These are phyloP conservation scores for Cyclostephanos tholiformis DNA, from an alignment of 108 stramenopile genomes.

Conservation along the genomic window DNA sequence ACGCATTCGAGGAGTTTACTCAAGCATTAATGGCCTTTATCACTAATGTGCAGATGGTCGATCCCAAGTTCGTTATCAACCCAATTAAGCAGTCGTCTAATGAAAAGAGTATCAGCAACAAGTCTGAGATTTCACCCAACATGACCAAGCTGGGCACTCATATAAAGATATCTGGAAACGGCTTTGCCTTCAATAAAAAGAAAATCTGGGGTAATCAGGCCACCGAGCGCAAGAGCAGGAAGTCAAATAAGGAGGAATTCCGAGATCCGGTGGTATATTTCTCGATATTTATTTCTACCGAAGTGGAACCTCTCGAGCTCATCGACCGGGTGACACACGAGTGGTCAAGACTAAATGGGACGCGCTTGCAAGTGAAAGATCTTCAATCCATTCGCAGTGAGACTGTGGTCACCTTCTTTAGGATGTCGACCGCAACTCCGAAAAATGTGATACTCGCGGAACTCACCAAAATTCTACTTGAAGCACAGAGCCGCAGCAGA, in stretches of 20 bases:
- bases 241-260: neutral
- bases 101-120: neutral
- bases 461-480: neutral
- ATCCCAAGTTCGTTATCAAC: neutral
- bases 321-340: neutral
- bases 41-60: neutral
- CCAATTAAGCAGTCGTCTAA: neutral
- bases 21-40: neutral
- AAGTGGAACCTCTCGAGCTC: neutral
- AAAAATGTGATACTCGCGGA: neutral
- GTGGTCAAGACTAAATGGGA: neutral
- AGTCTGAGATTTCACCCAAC: neutral
- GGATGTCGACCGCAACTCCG: neutral
- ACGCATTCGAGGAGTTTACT: neutral
- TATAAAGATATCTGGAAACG: neutral
- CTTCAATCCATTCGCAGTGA: neutral
- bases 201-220: neutral
- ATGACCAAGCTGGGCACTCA: neutral
- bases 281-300: neutral
- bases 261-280: neutral
- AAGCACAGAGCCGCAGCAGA: neutral
- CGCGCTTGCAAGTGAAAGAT: neutral
- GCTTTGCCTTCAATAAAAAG: neutral
- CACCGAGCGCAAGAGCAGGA: neutral
- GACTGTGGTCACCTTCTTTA: neutral